phyloP scores from a whole-genome alignment of 805 yeast species.

The Kodamaea kakaduensis region DNA sequence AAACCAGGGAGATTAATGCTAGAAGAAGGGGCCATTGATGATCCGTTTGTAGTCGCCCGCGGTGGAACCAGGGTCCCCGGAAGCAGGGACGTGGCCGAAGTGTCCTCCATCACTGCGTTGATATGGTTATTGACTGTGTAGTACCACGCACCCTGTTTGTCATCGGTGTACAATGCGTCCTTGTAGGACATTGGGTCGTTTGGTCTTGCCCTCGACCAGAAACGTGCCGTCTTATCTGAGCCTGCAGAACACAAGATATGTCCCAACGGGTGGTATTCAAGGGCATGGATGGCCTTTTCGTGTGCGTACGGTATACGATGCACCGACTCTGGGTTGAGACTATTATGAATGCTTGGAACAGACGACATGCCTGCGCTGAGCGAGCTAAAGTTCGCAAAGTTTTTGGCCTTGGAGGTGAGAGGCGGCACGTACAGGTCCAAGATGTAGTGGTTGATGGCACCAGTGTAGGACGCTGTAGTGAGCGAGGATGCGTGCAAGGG shows the following conservation, averaged over 20 bases:
- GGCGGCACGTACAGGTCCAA: conserved; percentile 48
- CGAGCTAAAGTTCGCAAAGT: conserved; percentile 12
- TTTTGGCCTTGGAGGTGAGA: conserved; percentile 17
- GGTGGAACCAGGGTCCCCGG: conserved; percentile 1
- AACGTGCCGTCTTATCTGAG: conserved; percentile 85
- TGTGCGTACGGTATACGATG: conserved; percentile 88
- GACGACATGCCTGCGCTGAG: conserved; percentile 5
- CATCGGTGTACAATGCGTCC: conserved; percentile 75
- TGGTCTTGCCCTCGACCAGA: conserved; percentile 94
- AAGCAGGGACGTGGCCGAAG: conserved; percentile 1
- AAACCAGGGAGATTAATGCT: conserved; percentile 24
- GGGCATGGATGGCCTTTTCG: conserved; percentile 84
- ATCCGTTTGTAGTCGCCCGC: neutral
- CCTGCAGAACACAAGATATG: conserved; percentile 90
- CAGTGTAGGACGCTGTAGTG: conserved; percentile 86
- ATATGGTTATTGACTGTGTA: conserved; percentile 43
- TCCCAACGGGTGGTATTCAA: conserved; percentile 93
- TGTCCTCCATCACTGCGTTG: conserved; percentile 31
- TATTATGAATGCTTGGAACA: conserved; percentile 1
- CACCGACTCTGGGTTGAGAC: conserved; percentile 29
- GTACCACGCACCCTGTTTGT: conserved; percentile 56
- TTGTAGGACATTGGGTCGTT: conserved; percentile 78
- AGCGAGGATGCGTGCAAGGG: conserved; percentile 78
- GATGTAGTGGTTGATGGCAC: conserved; percentile 74
- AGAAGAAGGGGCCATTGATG: conserved; percentile 6